Conservation (phyloP, 192 early-diverging fungal species). For the Rhizophagus sp. region DNA sequence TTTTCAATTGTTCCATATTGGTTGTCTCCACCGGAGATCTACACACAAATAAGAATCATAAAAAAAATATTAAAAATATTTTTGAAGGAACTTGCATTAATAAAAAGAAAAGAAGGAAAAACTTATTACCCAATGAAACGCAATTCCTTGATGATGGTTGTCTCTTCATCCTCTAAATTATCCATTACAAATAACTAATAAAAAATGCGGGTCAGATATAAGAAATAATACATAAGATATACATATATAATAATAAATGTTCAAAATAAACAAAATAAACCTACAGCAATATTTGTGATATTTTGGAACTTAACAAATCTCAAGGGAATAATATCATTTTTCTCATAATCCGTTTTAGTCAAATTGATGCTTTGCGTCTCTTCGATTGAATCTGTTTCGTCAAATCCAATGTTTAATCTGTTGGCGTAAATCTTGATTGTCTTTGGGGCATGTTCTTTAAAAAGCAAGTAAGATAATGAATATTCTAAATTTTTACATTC, state of each 20-base stretch:
- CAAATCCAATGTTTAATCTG: slow-evolving; percentile 78
- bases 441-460: slow-evolving; percentile 75
- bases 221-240: background rate
- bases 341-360: slow-evolving; percentile 66
- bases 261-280: slow-evolving; percentile 8
- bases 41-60: background rate
- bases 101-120: background rate
- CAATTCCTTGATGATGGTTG: slow-evolving; percentile 78
- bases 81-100: background rate
- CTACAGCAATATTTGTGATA: slow-evolving; percentile 73
- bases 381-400: slow-evolving; percentile 77
- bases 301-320: slow-evolving; percentile 95
- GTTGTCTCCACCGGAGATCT: slow-evolving; percentile 45
- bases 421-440: slow-evolving; percentile 89
- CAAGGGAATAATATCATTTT: slow-evolving; percentile 68
- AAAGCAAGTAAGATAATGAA: background rate
- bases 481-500: background rate
- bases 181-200: slow-evolving; percentile 74
- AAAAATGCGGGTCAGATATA: background rate
- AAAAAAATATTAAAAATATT: slow-evolving; percentile 6
- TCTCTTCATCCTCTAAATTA: slow-evolving; percentile 83
- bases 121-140: slow-evolving; percentile 69
- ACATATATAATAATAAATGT: background rate
- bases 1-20: slow-evolving; percentile 49
- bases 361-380: slow-evolving; percentile 79